These are phyloP conservation scores for Viola pubescens DNA, from an alignment of 441 rosid species.

Conservation along the genomic window DNA sequence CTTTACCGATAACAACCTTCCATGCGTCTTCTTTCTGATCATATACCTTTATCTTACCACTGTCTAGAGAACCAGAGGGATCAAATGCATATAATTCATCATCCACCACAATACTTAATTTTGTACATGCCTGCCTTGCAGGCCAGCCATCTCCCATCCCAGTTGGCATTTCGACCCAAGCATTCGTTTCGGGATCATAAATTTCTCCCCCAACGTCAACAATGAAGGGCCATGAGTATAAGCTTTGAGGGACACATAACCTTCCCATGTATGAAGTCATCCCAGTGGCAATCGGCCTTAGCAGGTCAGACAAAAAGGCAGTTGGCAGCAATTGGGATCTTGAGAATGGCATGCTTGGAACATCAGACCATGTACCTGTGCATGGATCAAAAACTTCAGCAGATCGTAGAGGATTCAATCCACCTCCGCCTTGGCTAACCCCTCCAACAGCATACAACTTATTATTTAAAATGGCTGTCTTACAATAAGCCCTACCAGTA, in stretches of 20 bases:
- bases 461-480: constrained; percentile 60
- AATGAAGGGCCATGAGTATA: constrained; percentile 91
- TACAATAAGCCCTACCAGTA: constrained; percentile 65
- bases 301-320: constrained; percentile 66
- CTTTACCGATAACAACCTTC: constrained; percentile 74
- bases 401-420: constrained; percentile 66
- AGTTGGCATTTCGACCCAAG: constrained; percentile 79
- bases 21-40: constrained; percentile 81
- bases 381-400: constrained; percentile 79
- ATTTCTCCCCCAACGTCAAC: constrained; percentile 91
- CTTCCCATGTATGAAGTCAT: constrained; percentile 83
- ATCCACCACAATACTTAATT: constrained; percentile 66
- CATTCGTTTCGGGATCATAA: constrained; percentile 58
- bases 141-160: constrained; percentile 98
- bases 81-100: constrained; percentile 81
- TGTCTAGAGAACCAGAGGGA: constrained; percentile 58
- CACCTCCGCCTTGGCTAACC: constrained; percentile 51
- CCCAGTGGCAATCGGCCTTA: constrained; percentile 86
- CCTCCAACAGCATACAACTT: constrained; percentile 86
- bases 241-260: constrained; percentile 80
- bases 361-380: constrained; percentile 50
- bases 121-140: constrained; percentile 76
- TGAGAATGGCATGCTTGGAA: constrained; percentile 85
- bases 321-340: constrained; percentile 65
- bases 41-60: constrained; percentile 70